A percentile compares a stretch with the other conserved stretches of the same genome.
phyloP scores from a whole-genome alignment of 148 eudicot species.

The Selenicereus undatus region DNA sequence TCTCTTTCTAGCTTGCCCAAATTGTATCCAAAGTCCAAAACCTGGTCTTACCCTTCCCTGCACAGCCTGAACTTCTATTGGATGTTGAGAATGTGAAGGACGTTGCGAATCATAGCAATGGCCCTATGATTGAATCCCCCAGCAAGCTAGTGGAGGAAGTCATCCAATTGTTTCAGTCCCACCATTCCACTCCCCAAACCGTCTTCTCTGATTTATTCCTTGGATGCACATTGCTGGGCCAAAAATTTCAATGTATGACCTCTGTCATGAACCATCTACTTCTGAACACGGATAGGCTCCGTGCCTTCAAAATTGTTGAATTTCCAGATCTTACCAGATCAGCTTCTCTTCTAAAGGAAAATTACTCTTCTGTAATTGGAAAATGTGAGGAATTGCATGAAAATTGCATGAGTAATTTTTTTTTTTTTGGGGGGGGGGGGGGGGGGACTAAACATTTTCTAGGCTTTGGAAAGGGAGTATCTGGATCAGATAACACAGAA shows the following conservation, averaged over 20 bases:
- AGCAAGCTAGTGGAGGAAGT: conserved; percentile 35
- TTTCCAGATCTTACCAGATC: conserved; percentile 42
- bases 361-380: conserved; percentile 36
- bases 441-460: too few species aligned
- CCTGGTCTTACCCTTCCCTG: conserved; percentile 52
- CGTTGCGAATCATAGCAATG: conserved; percentile 42
- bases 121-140: conserved; percentile 34
- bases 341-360: conserved; percentile 32
- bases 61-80: conserved; percentile 39
- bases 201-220: conserved; percentile 65
- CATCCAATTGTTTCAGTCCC: conserved; percentile 47
- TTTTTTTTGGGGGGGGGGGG: conserved; percentile 52
- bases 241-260: conserved; percentile 16
- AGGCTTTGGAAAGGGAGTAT: conserved; percentile 43
- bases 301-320: neutral
- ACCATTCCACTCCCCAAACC: conserved; percentile 49
- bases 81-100: conserved; percentile 47
- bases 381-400: conserved; percentile 29
- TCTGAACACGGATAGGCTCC: conserved; percentile 11
- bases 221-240: conserved; percentile 52
- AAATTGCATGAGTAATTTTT: conserved; percentile 28
- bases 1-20: conserved; percentile 43
- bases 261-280: conserved; percentile 20
- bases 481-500: conserved; percentile 31
- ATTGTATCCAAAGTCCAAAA: conserved; percentile 29